phyloP scores from a whole-genome alignment of 108 stramenopile genomes.

The Skeletonema grethae region DNA sequence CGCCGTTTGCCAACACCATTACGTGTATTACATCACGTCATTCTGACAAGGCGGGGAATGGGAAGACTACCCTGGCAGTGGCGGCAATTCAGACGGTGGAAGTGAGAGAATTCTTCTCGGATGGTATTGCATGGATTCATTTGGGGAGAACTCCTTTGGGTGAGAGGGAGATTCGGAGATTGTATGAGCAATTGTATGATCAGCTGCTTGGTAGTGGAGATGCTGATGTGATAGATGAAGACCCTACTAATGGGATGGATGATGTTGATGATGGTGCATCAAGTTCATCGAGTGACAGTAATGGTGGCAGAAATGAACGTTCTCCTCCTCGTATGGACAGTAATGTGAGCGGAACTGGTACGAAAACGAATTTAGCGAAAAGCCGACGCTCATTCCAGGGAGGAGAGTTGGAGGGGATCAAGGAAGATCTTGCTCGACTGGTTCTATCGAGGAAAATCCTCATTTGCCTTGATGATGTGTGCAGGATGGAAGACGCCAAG shows the following conservation, averaged over 20 bases:
- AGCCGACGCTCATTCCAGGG: conserved; percentile 77
- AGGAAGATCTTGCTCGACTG: conserved; percentile 75
- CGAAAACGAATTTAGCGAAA: conserved; percentile 54
- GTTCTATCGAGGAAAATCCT: conserved; percentile 64
- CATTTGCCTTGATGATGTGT: conserved; percentile 87
- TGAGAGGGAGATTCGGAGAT: conserved; percentile 77
- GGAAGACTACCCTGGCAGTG: conserved; percentile 84
- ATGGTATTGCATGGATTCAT: conserved; percentile 90
- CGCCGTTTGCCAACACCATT: conserved; percentile 55
- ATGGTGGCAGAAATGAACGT: conserved; percentile 8
- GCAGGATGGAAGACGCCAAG: conserved; percentile 87
- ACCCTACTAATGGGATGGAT: conserved; percentile 30
- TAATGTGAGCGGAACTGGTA: conserved; percentile 6
- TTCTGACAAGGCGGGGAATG: conserved; percentile 88
- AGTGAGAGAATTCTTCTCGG: conserved; percentile 82
- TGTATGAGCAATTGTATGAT: conserved; percentile 85
- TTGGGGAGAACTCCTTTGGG: conserved; percentile 72
- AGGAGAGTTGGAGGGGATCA: conserved; percentile 84
- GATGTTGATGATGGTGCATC: conserved; percentile 45
- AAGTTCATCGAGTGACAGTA: conserved; percentile 25
- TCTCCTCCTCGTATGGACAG: conserved; percentile 9
- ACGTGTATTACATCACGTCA: conserved; percentile 88
- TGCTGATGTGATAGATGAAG: conserved; percentile 49
- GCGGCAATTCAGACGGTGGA: conserved; percentile 91
- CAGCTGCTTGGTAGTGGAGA: conserved; percentile 73